These are phyloP conservation scores for Kodamaea suecica DNA, from an alignment of 1,139 yeast species.

Conservation along the genomic window DNA sequence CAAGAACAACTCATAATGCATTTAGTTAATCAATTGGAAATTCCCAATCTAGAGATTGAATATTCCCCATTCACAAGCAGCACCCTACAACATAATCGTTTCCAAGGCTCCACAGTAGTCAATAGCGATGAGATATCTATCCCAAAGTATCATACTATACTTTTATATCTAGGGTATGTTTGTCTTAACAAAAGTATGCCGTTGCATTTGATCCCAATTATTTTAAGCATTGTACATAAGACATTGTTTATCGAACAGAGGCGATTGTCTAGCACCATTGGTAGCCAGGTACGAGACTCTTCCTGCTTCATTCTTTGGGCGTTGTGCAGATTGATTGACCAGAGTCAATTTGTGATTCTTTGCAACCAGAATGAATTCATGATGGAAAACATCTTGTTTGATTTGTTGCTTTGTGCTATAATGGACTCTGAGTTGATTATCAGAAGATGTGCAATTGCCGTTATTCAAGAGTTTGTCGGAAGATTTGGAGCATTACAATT, in stretches of 20 bases:
- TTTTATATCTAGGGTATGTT: constrained; percentile 36
- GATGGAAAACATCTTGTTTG: constrained; percentile 31
- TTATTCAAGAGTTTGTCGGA: constrained; percentile 82
- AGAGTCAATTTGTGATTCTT: constrained; percentile 10
- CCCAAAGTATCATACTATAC: constrained; percentile 34
- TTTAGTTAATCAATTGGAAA: constrained; percentile 25
- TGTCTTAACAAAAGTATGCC: constrained; percentile 31
- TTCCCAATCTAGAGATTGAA: constrained; percentile 11
- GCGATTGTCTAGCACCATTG: constrained; percentile 49
- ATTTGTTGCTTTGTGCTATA: constrained; percentile 52
- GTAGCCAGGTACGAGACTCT: constrained; percentile 76
- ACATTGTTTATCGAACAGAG: constrained; percentile 56
- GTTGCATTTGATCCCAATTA: constrained; percentile 18
- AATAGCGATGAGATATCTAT: constrained; percentile 22
- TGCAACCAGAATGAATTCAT: constrained; percentile 13
- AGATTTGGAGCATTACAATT: constrained; percentile 51
- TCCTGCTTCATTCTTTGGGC: constrained; percentile 67
- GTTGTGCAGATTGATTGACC: constrained; percentile 26
- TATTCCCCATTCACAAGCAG: constrained; percentile 1
- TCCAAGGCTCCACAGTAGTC: constrained; percentile 16
- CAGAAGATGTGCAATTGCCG: constrained; percentile 82
- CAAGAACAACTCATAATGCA: constrained; percentile 31
- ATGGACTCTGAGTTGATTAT: constrained; percentile 74
- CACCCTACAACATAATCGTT: constrained; percentile 2
- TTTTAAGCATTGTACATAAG: constrained; percentile 34